Evolutionary conservation across 306 rosid genomes (phyloP).

Genomic region (Lotus japonicus): DNA sequence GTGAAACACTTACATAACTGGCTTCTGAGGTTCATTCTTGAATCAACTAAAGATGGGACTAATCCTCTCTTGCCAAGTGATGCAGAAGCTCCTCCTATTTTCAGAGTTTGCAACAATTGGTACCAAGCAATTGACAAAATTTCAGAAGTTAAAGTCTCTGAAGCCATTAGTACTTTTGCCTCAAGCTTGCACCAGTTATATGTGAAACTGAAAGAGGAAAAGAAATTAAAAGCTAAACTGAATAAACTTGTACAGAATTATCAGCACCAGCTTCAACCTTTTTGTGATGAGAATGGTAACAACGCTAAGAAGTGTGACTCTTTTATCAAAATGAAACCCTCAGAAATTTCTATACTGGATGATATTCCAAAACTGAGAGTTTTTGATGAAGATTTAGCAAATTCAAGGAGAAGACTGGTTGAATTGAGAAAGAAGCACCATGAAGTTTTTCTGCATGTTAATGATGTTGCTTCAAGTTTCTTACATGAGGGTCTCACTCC

Average conservation of each 20-base stretch:
- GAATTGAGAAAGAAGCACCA: slow-evolving; percentile 16
- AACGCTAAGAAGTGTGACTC: not conserved
- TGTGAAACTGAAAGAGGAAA: slow-evolving; percentile 31
- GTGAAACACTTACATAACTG: slow-evolving; percentile 33
- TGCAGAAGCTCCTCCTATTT: slow-evolving; percentile 20
- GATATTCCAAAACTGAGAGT: slow-evolving; percentile 6
- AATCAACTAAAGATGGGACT: slow-evolving; percentile 5
- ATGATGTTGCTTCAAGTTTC: slow-evolving; percentile 31
- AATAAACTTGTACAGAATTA: slow-evolving; percentile 13
- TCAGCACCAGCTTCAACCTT: slow-evolving; percentile 6
- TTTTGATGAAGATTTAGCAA: not conserved
- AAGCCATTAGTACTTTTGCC: slow-evolving; percentile 22
- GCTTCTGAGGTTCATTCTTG: slow-evolving; percentile 19
- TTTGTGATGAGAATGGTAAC: not conserved
- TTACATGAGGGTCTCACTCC: slow-evolving; percentile 24
- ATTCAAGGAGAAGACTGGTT: slow-evolving; percentile 15
- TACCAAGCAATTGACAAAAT: slow-evolving; percentile 17
- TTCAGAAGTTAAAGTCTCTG: slow-evolving; percentile 19
- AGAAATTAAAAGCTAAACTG: slow-evolving; percentile 3
- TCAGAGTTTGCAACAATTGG: slow-evolving; percentile 25
- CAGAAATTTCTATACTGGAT: not conserved
- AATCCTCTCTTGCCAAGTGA: slow-evolving; percentile 12
- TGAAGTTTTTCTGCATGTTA: slow-evolving; percentile 10
- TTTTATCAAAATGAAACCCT: slow-evolving; percentile 2
- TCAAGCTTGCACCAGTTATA: slow-evolving; percentile 24